A percentile compares a stretch with the other conserved stretches of the same genome.
These are phyloP conservation scores for Catenaria anguillulae DNA, from an alignment of 371 early-diverging fungal genomes.

Conservation along the genomic window DNA sequence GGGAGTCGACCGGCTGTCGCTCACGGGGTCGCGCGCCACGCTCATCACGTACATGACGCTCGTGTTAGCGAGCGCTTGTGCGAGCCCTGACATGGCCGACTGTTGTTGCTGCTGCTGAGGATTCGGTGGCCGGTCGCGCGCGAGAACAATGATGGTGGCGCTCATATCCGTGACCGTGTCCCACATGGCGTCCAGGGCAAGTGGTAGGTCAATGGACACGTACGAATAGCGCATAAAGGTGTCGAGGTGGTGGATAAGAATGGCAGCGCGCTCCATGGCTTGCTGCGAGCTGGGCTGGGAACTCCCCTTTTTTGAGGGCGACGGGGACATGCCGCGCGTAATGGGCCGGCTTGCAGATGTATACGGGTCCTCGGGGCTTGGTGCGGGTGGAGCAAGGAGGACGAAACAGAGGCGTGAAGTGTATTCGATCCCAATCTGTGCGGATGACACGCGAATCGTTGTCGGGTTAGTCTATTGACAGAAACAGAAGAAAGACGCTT, in stretches of 20 bases:
- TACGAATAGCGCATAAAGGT: neutral
- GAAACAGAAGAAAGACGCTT: neutral
- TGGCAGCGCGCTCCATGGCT: no score
- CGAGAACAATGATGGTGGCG: neutral
- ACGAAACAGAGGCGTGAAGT: neutral
- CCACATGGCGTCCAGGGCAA: neutral
- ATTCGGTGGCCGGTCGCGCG: neutral
- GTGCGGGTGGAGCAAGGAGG: neutral
- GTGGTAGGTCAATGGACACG: neutral
- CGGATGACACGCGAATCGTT: neutral
- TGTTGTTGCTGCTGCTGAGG: no score
- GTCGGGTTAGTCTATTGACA: no score
- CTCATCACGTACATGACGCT: neutral
- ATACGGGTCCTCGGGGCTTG: no score
- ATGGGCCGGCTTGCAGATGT: no score
- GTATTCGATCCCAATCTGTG: neutral
- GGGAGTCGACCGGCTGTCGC: neutral
- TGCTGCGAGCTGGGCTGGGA: neutral
- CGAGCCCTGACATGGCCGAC: no score
- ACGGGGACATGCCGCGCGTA: neutral
- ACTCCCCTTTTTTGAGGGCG: neutral
- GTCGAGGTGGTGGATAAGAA: neutral
- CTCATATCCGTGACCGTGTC: neutral
- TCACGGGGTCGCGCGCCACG: neutral
- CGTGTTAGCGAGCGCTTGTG: neutral